These are phyloP conservation scores for Raphanus sativus DNA, from an alignment of 345 rosid species.

Conservation along the genomic window DNA sequence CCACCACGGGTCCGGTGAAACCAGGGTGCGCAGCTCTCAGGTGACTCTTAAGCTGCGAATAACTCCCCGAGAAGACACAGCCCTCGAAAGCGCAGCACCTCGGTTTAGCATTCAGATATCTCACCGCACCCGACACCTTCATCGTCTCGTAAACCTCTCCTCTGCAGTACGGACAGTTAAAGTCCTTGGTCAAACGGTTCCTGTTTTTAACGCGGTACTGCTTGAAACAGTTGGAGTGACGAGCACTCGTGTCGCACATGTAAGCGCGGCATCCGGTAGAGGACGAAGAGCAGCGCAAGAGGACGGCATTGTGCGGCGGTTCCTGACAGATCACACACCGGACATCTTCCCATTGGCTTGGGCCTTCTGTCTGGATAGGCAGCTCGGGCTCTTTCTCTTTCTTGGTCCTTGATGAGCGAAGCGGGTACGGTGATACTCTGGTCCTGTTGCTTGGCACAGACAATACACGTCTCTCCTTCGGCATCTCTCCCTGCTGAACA, in stretches of 20 bases:
- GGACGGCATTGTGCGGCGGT: slow-evolving; percentile 88
- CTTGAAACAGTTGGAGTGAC: slow-evolving; percentile 85
- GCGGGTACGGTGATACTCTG: slow-evolving; percentile 31
- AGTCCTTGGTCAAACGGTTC: slow-evolving; percentile 45
- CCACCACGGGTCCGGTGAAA: slow-evolving; percentile 57
- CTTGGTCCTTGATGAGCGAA: slow-evolving; percentile 21
- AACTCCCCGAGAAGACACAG: slow-evolving; percentile 67
- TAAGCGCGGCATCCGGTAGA: slow-evolving; percentile 85
- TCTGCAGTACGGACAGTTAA: slow-evolving; percentile 79
- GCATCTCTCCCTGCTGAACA: background rate
- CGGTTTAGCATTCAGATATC: slow-evolving; percentile 58
- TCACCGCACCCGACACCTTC: slow-evolving; percentile 65
- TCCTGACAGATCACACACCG: slow-evolving; percentile 87
- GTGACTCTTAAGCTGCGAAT: slow-evolving; percentile 68
- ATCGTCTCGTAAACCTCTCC: slow-evolving; percentile 81
- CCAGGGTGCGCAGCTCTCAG: slow-evolving; percentile 63
- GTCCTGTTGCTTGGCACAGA: background rate
- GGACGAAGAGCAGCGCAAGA: slow-evolving; percentile 60
- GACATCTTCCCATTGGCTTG: slow-evolving; percentile 69
- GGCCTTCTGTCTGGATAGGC: background rate
- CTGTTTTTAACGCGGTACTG: slow-evolving; percentile 62
- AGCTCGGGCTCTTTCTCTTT: background rate
- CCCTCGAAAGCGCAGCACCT: slow-evolving; percentile 71
- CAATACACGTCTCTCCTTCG: background rate
- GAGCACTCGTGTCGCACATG: slow-evolving; percentile 89